Evolutionary conservation across 768 basidiomycete genomes (phyloP), one percentile per base, ranked within the genome.

Genomic region (Trametes cingulata): DNA sequence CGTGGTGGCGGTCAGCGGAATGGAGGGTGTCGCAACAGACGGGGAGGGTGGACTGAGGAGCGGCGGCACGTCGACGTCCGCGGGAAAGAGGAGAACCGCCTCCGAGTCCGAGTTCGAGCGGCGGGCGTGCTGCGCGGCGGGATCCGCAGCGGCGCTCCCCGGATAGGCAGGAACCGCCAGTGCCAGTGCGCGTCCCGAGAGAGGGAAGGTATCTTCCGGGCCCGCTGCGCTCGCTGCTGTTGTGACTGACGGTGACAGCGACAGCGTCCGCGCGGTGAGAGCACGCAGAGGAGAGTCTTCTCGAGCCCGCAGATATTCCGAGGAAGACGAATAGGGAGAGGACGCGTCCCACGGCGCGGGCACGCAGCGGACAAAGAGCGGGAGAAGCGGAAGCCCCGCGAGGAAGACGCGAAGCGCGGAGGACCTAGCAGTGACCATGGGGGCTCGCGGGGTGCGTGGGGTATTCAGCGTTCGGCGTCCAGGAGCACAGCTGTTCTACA

Each of bases 301-400:
- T 14, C 59, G 49, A 8, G 35, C 20, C 58, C 56, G 56, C 39
- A 22, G 40, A 56, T 48, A 27, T 17, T 15, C 56, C 50, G 45
- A 40, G n/a, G 20, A 40, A 6, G 45, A n/a, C n/a, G n/a, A n/a
- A n/a, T n/a, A n/a, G n/a, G n/a, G n/a, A n/a, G n/a, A n/a, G n/a
- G n/a, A n/a, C 29, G 29, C 19, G 55, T 58, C 43, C 48, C 56
- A 60, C 5, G 65, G 56, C 5, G 56, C 39, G 15, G 61, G 61
- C 41, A 51, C 52, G 36, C 40, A 41, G 15, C 40, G 55, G 56
- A 52, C 60, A 45, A 61, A 60, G 46, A 63, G 59, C 60, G 65
- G 62, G 40, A 61, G 60, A 39, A 54, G 25, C n/a, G 53, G 43
- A 20, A 66, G 62, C 8, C 46, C 52, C 12, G 58, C 53, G 35